Conservation (phyloP, 2,329 filamentous ascomycete species). For the Neofusicoccum umdonicola region DNA sequence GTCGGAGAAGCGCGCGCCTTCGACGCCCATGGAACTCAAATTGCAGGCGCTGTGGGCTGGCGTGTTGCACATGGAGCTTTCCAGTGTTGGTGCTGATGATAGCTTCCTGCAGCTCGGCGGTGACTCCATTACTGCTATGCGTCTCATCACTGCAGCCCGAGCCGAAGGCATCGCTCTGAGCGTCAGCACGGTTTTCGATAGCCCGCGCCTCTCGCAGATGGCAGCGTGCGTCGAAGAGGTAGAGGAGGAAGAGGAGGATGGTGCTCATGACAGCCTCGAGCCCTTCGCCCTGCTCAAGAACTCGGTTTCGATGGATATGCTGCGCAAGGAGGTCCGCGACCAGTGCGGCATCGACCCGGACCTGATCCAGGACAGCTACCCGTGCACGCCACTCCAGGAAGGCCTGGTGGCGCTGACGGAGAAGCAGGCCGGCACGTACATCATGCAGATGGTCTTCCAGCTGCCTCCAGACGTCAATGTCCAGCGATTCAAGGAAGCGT, state of each 20-base stretch:
- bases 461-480: conserved; percentile 23
- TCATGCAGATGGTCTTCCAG: conserved; percentile 36
- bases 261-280: background rate
- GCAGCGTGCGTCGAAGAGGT: conserved; percentile 12
- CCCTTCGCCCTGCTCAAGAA: background rate
- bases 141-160: conserved; percentile 10
- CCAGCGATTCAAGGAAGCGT: conserved; percentile 36
- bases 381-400: conserved; percentile 56
- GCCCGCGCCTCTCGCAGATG: conserved; percentile 22
- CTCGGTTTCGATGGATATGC: too few species aligned
- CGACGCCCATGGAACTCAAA: background rate
- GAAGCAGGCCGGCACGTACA: conserved; percentile 34
- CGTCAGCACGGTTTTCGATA: conserved; percentile 23
- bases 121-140: conserved; percentile 37
- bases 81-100: background rate
- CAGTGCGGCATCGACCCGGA: conserved; percentile 1
- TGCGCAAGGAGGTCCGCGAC: background rate
- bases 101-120: conserved; percentile 33
- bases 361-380: conserved; percentile 51
- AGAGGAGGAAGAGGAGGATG: conserved; percentile 16
- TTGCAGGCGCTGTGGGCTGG: background rate
- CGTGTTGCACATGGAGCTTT: background rate
- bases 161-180: conserved; percentile 18
- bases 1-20: background rate
- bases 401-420: conserved; percentile 54